These are phyloP conservation scores for Candida incommunis DNA, from an alignment of 805 yeast species.

Conservation along the genomic window DNA sequence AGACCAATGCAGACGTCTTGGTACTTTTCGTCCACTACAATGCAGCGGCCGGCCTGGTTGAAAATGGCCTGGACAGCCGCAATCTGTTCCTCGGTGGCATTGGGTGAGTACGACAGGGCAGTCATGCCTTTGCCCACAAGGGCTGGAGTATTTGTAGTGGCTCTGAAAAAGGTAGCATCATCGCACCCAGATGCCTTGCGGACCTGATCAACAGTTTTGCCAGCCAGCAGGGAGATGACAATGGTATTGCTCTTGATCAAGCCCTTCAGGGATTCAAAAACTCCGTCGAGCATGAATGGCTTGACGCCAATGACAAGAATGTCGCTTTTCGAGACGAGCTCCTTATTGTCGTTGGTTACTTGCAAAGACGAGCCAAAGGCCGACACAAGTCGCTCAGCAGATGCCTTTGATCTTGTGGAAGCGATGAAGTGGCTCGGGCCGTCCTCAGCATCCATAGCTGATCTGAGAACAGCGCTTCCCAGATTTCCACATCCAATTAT, in stretches of 20 bases:
- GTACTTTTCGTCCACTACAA: conserved; percentile 51
- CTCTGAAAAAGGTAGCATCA: conserved; percentile 50
- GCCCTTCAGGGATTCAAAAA: conserved; percentile 36
- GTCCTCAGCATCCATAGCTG: conserved; percentile 41
- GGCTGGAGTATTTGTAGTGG: conserved; percentile 98
- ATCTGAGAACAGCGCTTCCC: conserved; percentile 86
- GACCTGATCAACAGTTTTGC: conserved; percentile 70
- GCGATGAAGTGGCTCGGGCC: conserved; percentile 60
- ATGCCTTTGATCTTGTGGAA: conserved; percentile 48
- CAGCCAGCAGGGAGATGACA: conserved; percentile 78
- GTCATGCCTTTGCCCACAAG: conserved; percentile 90
- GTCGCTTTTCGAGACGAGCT: conserved; percentile 50
- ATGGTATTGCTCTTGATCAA: conserved; percentile 35
- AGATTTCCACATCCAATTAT: conserved; percentile 90
- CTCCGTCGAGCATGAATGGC: conserved; percentile 52
- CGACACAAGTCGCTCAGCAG: conserved; percentile 34
- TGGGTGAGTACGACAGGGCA: conserved; percentile 66
- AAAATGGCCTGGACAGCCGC: conserved; percentile 27
- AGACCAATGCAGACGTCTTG: conserved; percentile 95
- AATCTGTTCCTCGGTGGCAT: conserved; percentile 16
- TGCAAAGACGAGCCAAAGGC: conserved; percentile 40
- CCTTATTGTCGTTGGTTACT: conserved; percentile 31
- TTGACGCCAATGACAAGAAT: conserved; percentile 76
- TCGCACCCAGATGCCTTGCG: conserved; percentile 21
- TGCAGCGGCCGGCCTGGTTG: conserved; percentile 26